Evolutionary conservation across 441 rosid genomes (phyloP).

Genomic region (Pelargonium citronellum): DNA sequence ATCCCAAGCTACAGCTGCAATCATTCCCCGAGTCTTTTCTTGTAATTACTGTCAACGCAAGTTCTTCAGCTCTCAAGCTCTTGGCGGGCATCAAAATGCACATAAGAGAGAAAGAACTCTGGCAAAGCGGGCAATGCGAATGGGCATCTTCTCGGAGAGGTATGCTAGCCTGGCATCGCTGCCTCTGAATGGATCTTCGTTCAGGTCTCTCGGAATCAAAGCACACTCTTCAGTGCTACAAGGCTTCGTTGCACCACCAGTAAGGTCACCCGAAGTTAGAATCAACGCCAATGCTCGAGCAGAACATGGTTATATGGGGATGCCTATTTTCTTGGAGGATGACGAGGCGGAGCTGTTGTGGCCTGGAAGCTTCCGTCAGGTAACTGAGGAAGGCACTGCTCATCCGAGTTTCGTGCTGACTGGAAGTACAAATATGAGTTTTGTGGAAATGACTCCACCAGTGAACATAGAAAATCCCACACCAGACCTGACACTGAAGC

Average conservation of each 20-base stretch:
- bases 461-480: constrained; percentile 26
- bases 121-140: constrained; percentile 57
- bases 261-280: constrained; percentile 25
- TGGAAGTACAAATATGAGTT: constrained; percentile 31
- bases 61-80: constrained; percentile 79
- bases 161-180: constrained; percentile 35
- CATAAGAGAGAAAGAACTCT: constrained; percentile 74
- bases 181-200: constrained; percentile 36
- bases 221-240: constrained; percentile 43
- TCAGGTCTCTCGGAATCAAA: constrained; percentile 39
- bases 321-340: constrained; percentile 35
- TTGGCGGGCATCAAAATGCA: constrained; percentile 82
- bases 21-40: constrained; percentile 49
- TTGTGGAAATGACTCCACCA: constrained; percentile 20
- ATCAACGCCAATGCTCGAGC: constrained; percentile 17
- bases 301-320: constrained; percentile 26
- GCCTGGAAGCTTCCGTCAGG: constrained; percentile 45
- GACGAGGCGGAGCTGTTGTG: constrained; percentile 40
- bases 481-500: constrained; percentile 42
- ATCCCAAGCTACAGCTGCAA: constrained; percentile 24
- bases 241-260: constrained; percentile 19
- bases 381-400: constrained; percentile 18
- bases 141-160: constrained; percentile 39
- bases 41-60: constrained; percentile 78
- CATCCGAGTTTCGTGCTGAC: constrained; percentile 24